Base-by-base conservation (phyloP, 148 eudicot genomes). In the Camellia granthamiana region DNA sequence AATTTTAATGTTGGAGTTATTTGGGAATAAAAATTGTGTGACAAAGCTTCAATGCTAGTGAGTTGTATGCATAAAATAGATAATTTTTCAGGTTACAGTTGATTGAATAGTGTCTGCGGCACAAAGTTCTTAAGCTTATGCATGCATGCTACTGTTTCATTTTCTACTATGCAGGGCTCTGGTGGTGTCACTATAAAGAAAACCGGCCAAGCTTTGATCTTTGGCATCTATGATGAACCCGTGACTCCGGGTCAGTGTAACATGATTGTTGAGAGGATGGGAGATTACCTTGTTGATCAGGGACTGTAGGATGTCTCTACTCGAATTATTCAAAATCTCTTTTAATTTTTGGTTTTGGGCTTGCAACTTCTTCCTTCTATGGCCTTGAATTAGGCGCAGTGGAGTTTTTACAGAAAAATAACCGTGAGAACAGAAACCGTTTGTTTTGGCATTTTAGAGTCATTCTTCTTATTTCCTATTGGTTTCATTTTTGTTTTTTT, bases 171-270 rank as follows among this genome's bases (percentile, higher is more conserved):
- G 74, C 78, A 90, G 90, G 92, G 92, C 7, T 41, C 92, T 62
- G 90, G 92, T 11, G 92, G 92, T 21, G 76, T 86, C 38, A 86
- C 89, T n/a, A 77, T 90, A 60, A 89, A 89, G 89, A 90, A 88
- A 81, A 88, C 92, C 9, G 86, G 87, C 7, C 90, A 85, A 66
- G 92, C 90, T 69, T 75, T 90, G 46, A 64, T 90, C 18, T 77
- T 90, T n/a, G 92, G 92, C 7, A 46, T 90, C 81, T 90, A 90
- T 71, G 89, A 88, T 14, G 92, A 90, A 72, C 92, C 92, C 1
- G 77, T 90, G 82, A 83, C 90, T 80, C 89, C 92, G 60, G 90
- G 92, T 51, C 92, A 90, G 75, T 90, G 92, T 75, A 90, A 90
- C 89, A 84, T 90, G 85, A 74, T 90, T 21, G 90, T 90, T n/a